Evolutionary conservation across 805 yeast species (phyloP).

Genomic region (Spathaspora sp.): DNA sequence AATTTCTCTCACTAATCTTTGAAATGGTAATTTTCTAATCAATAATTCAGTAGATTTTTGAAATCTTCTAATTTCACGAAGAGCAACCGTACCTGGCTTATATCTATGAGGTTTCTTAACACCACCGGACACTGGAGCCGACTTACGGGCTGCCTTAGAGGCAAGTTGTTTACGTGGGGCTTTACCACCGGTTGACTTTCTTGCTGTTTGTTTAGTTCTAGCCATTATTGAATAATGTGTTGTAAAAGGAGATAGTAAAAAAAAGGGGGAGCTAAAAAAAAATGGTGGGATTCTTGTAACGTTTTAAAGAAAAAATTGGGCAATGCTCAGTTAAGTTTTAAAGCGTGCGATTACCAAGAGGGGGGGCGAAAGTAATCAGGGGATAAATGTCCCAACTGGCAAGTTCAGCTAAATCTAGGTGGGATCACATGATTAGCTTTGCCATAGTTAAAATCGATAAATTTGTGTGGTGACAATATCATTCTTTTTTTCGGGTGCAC

Average conservation of each 20-base stretch:
- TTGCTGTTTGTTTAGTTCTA: constrained; percentile 91
- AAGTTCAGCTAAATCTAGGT: background rate
- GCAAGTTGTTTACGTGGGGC: constrained; percentile 94
- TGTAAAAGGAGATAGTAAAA: constrained; percentile 1
- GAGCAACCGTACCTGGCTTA: constrained; percentile 96
- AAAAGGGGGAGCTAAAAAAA: background rate
- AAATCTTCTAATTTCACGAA: constrained; percentile 96
- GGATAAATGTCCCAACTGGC: background rate
- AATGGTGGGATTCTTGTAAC: background rate
- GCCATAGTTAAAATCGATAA: background rate
- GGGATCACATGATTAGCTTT: background rate
- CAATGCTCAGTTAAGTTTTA: background rate
- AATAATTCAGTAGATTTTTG: constrained; percentile 93
- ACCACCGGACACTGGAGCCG: constrained; percentile 91
- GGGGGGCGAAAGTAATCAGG: background rate
- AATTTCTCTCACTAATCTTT: constrained; percentile 92
- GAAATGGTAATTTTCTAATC: constrained; percentile 96
- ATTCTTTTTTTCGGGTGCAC: background rate
- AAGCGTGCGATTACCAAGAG: background rate
- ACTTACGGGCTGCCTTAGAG: constrained; percentile 89
- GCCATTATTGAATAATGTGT: constrained; percentile 53
- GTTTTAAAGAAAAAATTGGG: constrained; percentile 1
- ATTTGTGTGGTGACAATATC: background rate
- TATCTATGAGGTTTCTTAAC: constrained; percentile 94
- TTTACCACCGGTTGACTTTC: constrained; percentile 94